Base-by-base conservation (phyloP, 2,329 filamentous ascomycete species). In the Aspergillus sp. region DNA sequence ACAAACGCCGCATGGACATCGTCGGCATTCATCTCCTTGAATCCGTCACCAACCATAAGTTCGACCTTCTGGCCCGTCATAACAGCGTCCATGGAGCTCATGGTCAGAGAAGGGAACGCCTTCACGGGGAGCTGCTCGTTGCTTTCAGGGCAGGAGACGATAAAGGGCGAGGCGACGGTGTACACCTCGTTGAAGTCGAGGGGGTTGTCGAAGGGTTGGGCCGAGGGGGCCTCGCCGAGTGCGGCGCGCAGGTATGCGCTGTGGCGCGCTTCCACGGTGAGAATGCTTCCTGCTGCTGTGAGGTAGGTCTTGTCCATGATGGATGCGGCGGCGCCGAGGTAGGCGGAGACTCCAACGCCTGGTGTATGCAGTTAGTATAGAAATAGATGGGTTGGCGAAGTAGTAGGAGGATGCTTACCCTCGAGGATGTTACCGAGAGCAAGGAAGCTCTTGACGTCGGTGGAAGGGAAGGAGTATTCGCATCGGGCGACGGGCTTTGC, bases 201-300 rank as follows among this genome's bases (percentile, higher is more conserved):
- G 0, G 85, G 83, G 22, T 81, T 78, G 61, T 88, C 86, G 61
- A 86, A 87, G 7, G 85, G 73, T 62, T 84, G 79, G 1, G 86
- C 76, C 66, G 85, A 86, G 2, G 85, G 83, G 4, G 71, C 70
- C 64, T 84, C 68, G 48, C 75, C 71, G 17, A 80, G 72, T 9
- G 74, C 74, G 30, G 75, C 71, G 52, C 86, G 83, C 62, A 88
- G 76, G 74, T 86, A 87, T 4, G 87, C 76, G 2, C 81, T 82
- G 75, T 89, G 86, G 9, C 86, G 81, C 32, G 86, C 80, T 66
- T 89, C 86, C 55, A 88, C 81, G 30, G 84, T 84, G 34, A 89
- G 76, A 66, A 90, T 85, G 55, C 81, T 82, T 24, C 82, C 86
- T 1, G 86, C 86, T 4, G 81, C 81, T 0, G 82, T 83, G 45